Percentiles rank a stretch among this genome's conserved stretches.
These are phyloP conservation scores for Metarhizium guizhouense DNA, from an alignment of 2,329 filamentous ascomycete genomes.

Conservation along the genomic window DNA sequence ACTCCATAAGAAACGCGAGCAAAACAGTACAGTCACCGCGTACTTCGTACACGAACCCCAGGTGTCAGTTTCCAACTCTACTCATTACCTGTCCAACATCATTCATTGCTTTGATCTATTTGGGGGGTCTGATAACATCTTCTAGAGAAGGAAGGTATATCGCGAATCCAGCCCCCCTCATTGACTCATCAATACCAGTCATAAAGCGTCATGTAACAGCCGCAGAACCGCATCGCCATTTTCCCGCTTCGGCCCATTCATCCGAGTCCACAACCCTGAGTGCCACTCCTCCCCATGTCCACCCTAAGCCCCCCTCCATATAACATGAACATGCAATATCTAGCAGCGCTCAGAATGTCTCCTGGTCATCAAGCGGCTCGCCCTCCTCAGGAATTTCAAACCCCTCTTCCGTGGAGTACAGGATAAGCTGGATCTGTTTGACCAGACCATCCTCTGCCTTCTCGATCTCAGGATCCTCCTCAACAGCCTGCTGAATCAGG, in stretches of 20 bases:
- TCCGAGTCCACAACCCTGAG: not conserved
- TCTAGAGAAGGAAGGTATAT: slow-evolving; percentile 2
- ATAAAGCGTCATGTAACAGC: slow-evolving; percentile 2
- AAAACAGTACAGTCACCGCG: no score
- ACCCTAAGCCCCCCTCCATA: not conserved
- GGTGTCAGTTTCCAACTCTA: not conserved
- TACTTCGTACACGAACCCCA: not conserved
- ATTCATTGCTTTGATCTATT: slow-evolving; percentile 3
- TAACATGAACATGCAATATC: not conserved
- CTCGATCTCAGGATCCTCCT: slow-evolving; percentile 86
- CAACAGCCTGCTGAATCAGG: slow-evolving; percentile 84
- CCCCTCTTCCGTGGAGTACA: slow-evolving; percentile 92
- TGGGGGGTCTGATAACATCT: not conserved
- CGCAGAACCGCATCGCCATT: not conserved
- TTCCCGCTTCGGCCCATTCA: not conserved
- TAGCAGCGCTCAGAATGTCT: slow-evolving; percentile 54
- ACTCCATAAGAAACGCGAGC: no score
- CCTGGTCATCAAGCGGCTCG: slow-evolving; percentile 65
- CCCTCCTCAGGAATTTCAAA: slow-evolving; percentile 84
- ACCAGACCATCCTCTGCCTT: slow-evolving; percentile 87
- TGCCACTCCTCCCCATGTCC: not conserved
- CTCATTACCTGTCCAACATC: slow-evolving; percentile 1
- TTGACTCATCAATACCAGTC: slow-evolving; percentile 5
- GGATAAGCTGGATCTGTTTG: slow-evolving; percentile 91
- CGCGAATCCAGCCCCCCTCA: not conserved